Conservation (phyloP, 1,284 basidiomycete genomes). For the Ceratobasidium sp. region DNA sequence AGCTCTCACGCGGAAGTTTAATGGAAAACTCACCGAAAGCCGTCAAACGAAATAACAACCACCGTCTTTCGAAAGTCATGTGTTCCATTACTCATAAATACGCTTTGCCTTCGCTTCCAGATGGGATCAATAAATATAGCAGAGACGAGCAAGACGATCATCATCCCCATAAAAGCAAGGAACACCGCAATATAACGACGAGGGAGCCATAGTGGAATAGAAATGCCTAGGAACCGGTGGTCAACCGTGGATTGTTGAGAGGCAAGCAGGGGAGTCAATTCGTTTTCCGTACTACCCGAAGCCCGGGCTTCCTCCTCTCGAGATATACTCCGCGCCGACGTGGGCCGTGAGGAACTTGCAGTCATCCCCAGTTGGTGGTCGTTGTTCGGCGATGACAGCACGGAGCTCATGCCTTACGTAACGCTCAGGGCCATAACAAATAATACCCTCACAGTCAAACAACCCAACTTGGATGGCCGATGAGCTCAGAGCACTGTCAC, state of each 20-base stretch:
- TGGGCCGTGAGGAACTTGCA: not conserved
- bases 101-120: conserved; percentile 16
- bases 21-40: conserved; percentile 63
- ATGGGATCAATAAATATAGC: conserved; percentile 30
- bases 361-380: conserved; percentile 13
- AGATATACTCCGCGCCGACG: not conserved
- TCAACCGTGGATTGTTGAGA: not conserved
- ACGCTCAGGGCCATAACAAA: too few relatives aligned
- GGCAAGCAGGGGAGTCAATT: conserved; percentile 17
- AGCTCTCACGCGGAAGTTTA: not conserved
- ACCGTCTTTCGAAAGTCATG: conserved; percentile 80
- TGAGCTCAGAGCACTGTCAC: too few relatives aligned
- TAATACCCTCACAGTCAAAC: too few relatives aligned
- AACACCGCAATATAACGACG: conserved; percentile 24
- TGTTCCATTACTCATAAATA: conserved; percentile 63
- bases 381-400: not conserved
- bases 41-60: conserved; percentile 85
- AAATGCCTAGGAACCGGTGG: conserved; percentile 23
- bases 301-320: not conserved
- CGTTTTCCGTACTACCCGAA: not conserved
- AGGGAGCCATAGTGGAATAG: conserved; percentile 23
- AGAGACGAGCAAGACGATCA: conserved; percentile 1
- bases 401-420: too few relatives aligned
- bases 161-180: conserved; percentile 13
- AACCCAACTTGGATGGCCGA: too few relatives aligned